phyloP scores from a whole-genome alignment of 306 rosid genomes.

The Oemleria cerasiformis region DNA sequence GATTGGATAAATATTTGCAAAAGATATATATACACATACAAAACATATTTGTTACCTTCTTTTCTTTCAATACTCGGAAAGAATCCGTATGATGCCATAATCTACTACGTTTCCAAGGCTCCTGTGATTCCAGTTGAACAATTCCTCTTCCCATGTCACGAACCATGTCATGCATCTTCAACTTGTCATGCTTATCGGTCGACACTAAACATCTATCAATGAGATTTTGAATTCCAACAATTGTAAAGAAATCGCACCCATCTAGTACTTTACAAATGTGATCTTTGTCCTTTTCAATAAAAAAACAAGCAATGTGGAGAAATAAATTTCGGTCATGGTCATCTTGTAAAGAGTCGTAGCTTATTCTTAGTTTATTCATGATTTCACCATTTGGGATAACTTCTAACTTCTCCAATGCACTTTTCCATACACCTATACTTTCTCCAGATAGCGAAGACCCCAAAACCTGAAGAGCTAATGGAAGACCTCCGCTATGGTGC shows the following conservation, averaged over 20 bases:
- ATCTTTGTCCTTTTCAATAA: not conserved
- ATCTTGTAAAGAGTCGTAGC: not conserved
- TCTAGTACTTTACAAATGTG: not conserved
- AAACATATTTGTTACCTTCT: not conserved
- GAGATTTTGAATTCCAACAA: not conserved
- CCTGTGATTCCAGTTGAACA: not conserved
- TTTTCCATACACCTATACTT: not conserved
- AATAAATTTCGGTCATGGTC: not conserved
- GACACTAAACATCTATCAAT: not conserved
- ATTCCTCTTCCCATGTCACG: conserved; percentile 2
- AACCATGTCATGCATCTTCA: not conserved
- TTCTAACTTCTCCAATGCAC: not conserved
- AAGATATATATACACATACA: not conserved
- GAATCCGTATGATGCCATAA: not conserved
- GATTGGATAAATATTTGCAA: not conserved
- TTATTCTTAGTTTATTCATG: not conserved
- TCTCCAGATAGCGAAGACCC: not conserved
- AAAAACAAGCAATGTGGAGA: not conserved
- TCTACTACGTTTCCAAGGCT: not conserved
- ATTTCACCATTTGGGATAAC: not conserved
- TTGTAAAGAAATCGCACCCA: not conserved
- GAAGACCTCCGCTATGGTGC: not conserved
- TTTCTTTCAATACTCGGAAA: not conserved
- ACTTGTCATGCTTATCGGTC: rapidly evolving
- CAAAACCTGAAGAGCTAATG: not conserved